These are phyloP conservation scores for Colletotrichum brevisporum DNA, from an alignment of 2,329 filamentous ascomycete genomes.

Conservation along the genomic window DNA sequence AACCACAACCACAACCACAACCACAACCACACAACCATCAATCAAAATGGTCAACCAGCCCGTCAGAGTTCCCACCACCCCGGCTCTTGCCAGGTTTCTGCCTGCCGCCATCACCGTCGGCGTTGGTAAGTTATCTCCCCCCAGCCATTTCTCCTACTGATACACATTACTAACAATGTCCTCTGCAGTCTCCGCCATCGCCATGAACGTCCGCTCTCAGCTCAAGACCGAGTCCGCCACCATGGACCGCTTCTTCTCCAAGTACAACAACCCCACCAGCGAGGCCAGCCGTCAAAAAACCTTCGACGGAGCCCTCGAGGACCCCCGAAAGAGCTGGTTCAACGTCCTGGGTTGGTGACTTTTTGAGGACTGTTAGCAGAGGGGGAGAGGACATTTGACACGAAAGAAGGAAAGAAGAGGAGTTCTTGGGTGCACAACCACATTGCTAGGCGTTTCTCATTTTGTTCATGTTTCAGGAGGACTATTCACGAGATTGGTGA, in stretches of 20 bases:
- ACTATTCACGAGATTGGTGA: slow-evolving; percentile 1
- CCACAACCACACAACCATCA: slow-evolving; percentile 14
- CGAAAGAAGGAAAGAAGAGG: neutral
- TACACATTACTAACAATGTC: neutral
- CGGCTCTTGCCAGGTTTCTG: slow-evolving; percentile 30
- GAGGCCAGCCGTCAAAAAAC: slow-evolving; percentile 50
- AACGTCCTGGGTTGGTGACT: slow-evolving; percentile 52
- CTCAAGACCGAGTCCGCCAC: slow-evolving; percentile 50
- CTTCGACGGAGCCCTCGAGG: slow-evolving; percentile 49
- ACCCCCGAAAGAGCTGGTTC: slow-evolving; percentile 53
- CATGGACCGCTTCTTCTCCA: slow-evolving; percentile 55
- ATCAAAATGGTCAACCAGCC: slow-evolving; percentile 36
- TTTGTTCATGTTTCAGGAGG: neutral
- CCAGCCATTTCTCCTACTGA: rapidly evolving
- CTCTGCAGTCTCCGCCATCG: slow-evolving; percentile 44
- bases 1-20: slow-evolving; percentile 1
- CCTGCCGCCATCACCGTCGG: slow-evolving; percentile 34
- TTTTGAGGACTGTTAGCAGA: neutral
- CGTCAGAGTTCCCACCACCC: slow-evolving; percentile 30
- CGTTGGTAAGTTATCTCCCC: slow-evolving; percentile 11
- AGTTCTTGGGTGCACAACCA: slow-evolving; percentile 5
- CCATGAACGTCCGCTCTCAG: slow-evolving; percentile 51
- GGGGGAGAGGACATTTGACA: neutral
- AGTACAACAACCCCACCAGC: slow-evolving; percentile 55
- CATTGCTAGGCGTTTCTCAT: slow-evolving; percentile 14